These are phyloP conservation scores for Artemisia annua DNA, from an alignment of 129 eudicot genomes.

Conservation along the genomic window DNA sequence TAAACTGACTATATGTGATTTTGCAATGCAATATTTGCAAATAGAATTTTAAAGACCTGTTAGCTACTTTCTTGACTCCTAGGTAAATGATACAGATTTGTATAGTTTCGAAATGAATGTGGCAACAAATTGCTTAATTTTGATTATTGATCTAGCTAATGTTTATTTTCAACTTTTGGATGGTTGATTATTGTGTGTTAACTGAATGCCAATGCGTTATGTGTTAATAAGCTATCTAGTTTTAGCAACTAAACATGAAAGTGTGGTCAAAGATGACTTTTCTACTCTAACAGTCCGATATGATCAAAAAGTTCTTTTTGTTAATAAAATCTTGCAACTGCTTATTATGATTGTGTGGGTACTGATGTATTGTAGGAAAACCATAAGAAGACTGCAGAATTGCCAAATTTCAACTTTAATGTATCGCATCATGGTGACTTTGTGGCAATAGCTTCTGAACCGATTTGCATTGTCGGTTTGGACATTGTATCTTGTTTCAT, in stretches of 20 bases:
- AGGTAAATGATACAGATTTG: no score
- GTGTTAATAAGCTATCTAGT: background rate
- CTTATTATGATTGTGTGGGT: background rate
- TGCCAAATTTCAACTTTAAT: constrained; percentile 83
- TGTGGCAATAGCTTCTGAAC: constrained; percentile 94
- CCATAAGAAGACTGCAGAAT: constrained; percentile 30
- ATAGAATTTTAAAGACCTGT: no score
- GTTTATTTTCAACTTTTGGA: no score
- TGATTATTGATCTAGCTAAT: no score
- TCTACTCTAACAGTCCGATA: background rate
- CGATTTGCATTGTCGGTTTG: constrained; percentile 78
- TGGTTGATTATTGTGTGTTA: background rate
- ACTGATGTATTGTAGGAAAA: constrained; percentile 32
- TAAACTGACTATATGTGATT: no score
- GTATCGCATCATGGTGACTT: constrained; percentile 93
- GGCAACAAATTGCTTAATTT: no score
- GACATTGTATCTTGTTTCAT: constrained; percentile 62
- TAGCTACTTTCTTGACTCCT: no score
- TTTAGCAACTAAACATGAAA: background rate
- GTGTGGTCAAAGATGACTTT: background rate
- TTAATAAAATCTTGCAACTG: background rate
- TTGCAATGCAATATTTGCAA: no score
- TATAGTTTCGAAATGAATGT: no score
- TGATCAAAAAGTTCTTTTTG: background rate
- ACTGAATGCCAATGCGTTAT: background rate